A percentile compares a stretch with the other conserved stretches of the same genome.
These are phyloP conservation scores for Neurospora sublineolata DNA, from an alignment of 495 filamentous ascomycete genomes.

Conservation along the genomic window DNA sequence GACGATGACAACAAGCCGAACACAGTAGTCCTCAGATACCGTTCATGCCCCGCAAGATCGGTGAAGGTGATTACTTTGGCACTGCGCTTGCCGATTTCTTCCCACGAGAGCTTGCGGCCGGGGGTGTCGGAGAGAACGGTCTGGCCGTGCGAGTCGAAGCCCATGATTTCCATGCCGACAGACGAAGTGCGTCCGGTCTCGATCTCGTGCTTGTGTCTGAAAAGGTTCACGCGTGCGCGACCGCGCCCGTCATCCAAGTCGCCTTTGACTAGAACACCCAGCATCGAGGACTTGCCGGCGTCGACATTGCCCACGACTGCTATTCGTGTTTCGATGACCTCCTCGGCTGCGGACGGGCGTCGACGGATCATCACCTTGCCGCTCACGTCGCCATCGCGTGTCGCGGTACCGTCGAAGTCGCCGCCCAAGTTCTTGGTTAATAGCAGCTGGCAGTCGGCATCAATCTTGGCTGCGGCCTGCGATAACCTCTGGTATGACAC, in stretches of 20 bases:
- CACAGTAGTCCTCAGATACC: conserved; percentile 90
- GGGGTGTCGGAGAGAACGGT: conserved; percentile 70
- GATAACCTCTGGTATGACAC: conserved; percentile 57
- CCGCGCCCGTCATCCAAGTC: conserved; percentile 90
- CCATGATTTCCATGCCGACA: conserved; percentile 98
- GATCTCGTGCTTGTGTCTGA: conserved; percentile 94
- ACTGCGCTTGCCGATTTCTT: conserved; percentile 91
- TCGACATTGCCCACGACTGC: conserved; percentile 97
- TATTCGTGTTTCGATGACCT: conserved; percentile 90
- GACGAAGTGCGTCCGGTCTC: conserved; percentile 92
- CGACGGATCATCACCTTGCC: conserved; percentile 79
- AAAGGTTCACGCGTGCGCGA: conserved; percentile 89
- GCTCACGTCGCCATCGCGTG: conserved; percentile 58
- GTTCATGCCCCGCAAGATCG: conserved; percentile 90
- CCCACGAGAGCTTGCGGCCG: conserved; percentile 75
- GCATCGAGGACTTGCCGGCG: conserved; percentile 92
- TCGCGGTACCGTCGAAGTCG: conserved; percentile 54
- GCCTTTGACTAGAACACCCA: conserved; percentile 93
- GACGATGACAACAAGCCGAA: conserved; percentile 91
- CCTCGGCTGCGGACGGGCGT: conserved; percentile 60
- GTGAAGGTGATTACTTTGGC: conserved; percentile 96
- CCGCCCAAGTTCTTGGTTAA: conserved; percentile 74
- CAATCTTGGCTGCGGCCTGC: conserved; percentile 50
- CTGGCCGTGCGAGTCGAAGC: conserved; percentile 82
- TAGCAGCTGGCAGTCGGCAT: conserved; percentile 66